Base-by-base conservation (phyloP, 2,329 filamentous ascomycete genomes). In the Aaosphaeria pasadenensis region DNA sequence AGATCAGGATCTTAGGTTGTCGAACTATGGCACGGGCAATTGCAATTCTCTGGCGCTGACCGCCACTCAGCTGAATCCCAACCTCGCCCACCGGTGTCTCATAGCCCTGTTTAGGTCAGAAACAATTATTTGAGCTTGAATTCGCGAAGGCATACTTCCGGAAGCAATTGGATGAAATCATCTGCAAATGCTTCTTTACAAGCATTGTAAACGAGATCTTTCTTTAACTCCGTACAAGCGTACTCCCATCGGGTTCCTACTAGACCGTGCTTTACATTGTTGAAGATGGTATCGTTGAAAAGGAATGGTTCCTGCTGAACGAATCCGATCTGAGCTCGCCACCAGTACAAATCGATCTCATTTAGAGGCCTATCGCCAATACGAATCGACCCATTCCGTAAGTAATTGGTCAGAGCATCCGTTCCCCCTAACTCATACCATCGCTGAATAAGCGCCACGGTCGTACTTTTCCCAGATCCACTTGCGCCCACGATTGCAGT, bases 1-100 rank as follows among this genome's bases (percentile, higher is more conserved):
- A 84, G 1, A 96, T 80, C 1, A 97, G 77, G 60, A 97, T 84
- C 72, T 89, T 92, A 1, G 91, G 91, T 60, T 96, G 87, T 29
- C 86, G 90, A 38, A 96, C 88, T 50, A 96, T 83, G 32, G 90
- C 91, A 63, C 90, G 80, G 5, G 91, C 90, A 70, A 96, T 96
- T 6, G 91, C 90, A 63, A 96, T 94, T 57, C 92, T 87, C 72
- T 97, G 92, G 70, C 95, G 95, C 72, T 97, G 92, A 30, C 92
- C 92, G 64, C 92, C 92, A 47, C 89, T 95, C 7, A 97, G 79
- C 43, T 95, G 76, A 66, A 96, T 92, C 5, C 92, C 92, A 53
- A 89, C 85, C 70, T 96, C 90, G 46, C 92, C 94, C 11, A 96
- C 91, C 54, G 94, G 84, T 0, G 92, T 97, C 54, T 95, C 82